Evolutionary conservation across 495 filamentous ascomycete species (phyloP), one percentile per base, ranked within the genome.

Genomic region (Annulohypoxylon nitens): DNA sequence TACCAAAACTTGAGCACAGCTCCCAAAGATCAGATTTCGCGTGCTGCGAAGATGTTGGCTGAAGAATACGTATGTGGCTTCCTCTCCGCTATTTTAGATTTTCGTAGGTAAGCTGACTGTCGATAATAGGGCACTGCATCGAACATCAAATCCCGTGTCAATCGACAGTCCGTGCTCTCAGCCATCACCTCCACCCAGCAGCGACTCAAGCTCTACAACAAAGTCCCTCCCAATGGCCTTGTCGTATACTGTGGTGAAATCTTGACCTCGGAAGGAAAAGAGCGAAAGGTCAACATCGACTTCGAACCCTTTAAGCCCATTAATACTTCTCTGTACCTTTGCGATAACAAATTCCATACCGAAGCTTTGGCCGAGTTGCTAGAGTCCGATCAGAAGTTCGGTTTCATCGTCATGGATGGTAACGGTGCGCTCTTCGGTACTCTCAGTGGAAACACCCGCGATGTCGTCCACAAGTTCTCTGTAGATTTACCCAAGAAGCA

Each of bases 171-270:
- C 23, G 96, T 99, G 43, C 86, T 99, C 47, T 97, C 95, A 8
- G 96, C 96, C 78, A 99, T 99, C 81, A 99, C 96, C 11, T 98
- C 97, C 47, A 99, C 96, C 69, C 96, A 99, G 85, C 96, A 99
- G 86, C 91, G 95, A 80, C 90, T 99, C 62, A 99, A 99, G 86
- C 88, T 99, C 23, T 99, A 99, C 86, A 97, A 93, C 84, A 98
- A 97, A 83, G 96, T 98, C 51, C 96, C 96, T 48, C 92, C 97
- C 6, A 99, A 99, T 85, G 96, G 96, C 63, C 85, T 99, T 58
- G 96, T 99, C 59, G 92, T 99, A 66, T 99, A 99, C 87, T 99
- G 96, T 83, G 96, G 96, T 90, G 96, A 99, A 97, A 97, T 99
- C 81, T 94, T 99, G 85, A 99, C 96, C 14, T 91, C 90, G 8